Percentiles rank a stretch among this genome's conserved stretches.
These are phyloP conservation scores for Nemania sp. DNA, from an alignment of 2,329 filamentous ascomycete genomes.

Conservation along the genomic window DNA sequence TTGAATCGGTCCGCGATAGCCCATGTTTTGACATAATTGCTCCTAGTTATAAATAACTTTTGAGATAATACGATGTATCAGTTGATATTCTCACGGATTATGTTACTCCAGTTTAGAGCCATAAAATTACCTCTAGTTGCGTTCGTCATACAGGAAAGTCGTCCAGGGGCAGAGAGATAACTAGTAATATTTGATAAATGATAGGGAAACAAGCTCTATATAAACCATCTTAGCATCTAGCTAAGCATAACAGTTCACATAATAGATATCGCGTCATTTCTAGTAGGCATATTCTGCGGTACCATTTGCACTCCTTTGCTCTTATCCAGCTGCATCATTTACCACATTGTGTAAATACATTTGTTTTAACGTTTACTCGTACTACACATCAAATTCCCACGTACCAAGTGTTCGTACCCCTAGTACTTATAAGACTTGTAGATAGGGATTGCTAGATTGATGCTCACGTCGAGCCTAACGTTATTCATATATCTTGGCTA, in stretches of 20 bases:
- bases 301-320: no score
- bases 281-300: no score
- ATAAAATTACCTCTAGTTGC: background rate
- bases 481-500: background rate
- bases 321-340: no score
- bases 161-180: background rate
- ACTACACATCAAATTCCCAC: background rate
- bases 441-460: background rate
- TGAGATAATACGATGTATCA: background rate
- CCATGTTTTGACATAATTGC: background rate
- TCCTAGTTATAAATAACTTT: background rate
- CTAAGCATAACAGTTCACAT: no score
- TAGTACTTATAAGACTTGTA: no score
- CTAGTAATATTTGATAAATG: background rate
- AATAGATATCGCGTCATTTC: no score
- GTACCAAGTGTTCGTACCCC: background rate
- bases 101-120: background rate
- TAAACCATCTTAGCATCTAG: no score
- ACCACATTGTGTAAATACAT: no score
- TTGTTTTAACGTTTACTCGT: background rate
- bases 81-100: background rate
- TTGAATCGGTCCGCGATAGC: background rate
- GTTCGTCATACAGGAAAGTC: background rate
- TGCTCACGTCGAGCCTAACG: background rate
- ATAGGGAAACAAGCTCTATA: no score